These are phyloP conservation scores for Coleophoma cylindrospora DNA, from an alignment of 2,329 filamentous ascomycete species.

Conservation along the genomic window DNA sequence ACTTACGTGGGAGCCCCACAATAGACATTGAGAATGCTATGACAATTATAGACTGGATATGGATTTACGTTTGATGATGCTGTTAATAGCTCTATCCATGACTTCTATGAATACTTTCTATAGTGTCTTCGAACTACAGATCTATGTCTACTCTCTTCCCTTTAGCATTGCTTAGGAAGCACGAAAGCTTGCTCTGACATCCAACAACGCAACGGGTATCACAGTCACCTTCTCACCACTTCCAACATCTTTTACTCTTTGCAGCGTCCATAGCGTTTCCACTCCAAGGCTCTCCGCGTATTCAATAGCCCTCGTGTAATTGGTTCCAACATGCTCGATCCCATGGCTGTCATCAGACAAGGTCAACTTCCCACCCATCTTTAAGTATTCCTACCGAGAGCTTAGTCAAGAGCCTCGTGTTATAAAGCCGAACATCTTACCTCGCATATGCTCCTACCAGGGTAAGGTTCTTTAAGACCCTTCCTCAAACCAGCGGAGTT, in stretches of 20 bases:
- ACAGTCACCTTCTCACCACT: constrained; percentile 8
- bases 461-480: constrained; percentile 87
- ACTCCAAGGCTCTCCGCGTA: constrained; percentile 68
- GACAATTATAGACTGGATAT: too few species aligned
- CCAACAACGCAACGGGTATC: constrained; percentile 3
- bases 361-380: constrained; percentile 74
- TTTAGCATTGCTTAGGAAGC: too few species aligned
- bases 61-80: too few species aligned
- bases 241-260: constrained; percentile 2
- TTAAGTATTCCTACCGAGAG: constrained; percentile 57
- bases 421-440: neutral
- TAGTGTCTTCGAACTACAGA: too few species aligned
- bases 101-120: too few species aligned
- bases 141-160: too few species aligned
- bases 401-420: neutral
- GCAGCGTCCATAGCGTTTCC: constrained; percentile 42
- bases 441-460: constrained; percentile 71
- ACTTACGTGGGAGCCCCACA: too few species aligned
- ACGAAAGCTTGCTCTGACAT: constrained; percentile 16
- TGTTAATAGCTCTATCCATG: too few species aligned
- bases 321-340: constrained; percentile 78
- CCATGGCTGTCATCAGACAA: constrained; percentile 95
- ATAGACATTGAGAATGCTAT: too few species aligned
- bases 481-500: constrained; percentile 87
- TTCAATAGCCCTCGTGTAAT: constrained; percentile 66